Percentiles rank a stretch among this genome's conserved stretches.
Conservation (phyloP, 352 stramenopile species). For the Phytophthora nicotianae region DNA sequence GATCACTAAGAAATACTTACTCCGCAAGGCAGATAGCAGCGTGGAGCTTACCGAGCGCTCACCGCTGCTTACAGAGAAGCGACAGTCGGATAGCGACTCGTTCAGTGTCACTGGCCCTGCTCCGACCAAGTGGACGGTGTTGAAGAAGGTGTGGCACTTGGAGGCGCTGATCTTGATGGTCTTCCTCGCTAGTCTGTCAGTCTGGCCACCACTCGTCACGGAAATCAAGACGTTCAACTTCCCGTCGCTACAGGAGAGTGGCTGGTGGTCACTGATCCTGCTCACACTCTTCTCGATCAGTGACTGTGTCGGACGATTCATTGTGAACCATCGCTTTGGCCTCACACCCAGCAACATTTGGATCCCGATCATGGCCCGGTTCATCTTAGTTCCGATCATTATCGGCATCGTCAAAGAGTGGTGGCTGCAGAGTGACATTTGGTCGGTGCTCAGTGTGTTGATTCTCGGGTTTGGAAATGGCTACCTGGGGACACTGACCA, state of each 20-base stretch:
- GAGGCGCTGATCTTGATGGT: constrained; percentile 74
- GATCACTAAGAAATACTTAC: constrained; percentile 64
- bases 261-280: constrained; percentile 85
- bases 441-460: constrained; percentile 71
- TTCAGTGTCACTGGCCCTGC: constrained; percentile 15
- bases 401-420: constrained; percentile 72
- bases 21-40: constrained; percentile 34
- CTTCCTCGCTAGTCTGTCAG: constrained; percentile 71
- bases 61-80: constrained; percentile 42
- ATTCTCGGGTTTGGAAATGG: constrained; percentile 82
- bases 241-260: constrained; percentile 61
- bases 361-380: constrained; percentile 60
- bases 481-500: constrained; percentile 77
- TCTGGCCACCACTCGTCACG: constrained; percentile 83
- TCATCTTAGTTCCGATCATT: constrained; percentile 71
- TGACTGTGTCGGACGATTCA: constrained; percentile 75
- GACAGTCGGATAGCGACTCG: constrained; percentile 27
- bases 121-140: constrained; percentile 69
- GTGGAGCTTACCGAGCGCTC: constrained; percentile 68
- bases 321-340: constrained; percentile 67
- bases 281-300: constrained; percentile 79
- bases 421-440: constrained; percentile 74
- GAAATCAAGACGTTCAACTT: constrained; percentile 87
- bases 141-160: constrained; percentile 69
- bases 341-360: constrained; percentile 71